These are phyloP conservation scores for Yamadazyma ubonensis DNA, from an alignment of 805 yeast genomes.

Conservation along the genomic window DNA sequence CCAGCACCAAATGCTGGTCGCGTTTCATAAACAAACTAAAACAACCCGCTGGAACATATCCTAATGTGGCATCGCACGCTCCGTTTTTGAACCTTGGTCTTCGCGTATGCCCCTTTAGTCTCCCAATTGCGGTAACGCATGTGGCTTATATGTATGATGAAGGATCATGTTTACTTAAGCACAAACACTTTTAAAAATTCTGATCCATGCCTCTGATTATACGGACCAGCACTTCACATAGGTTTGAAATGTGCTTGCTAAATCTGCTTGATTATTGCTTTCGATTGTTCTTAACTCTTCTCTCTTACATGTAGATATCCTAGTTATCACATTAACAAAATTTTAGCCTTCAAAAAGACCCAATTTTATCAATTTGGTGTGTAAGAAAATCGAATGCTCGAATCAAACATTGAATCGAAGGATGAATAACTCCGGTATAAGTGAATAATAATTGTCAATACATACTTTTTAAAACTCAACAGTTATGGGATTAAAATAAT, in stretches of 20 bases:
- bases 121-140: neutral
- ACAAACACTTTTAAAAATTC: neutral
- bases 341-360: too few species aligned
- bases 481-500: slow-evolving; percentile 3
- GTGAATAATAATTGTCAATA: slow-evolving; percentile 4
- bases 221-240: too few species aligned
- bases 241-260: too few species aligned
- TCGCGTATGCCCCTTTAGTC: neutral
- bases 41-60: neutral
- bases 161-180: neutral
- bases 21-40: neutral
- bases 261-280: too few species aligned
- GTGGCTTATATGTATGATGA: neutral
- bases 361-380: too few species aligned
- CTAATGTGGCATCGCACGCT: slow-evolving; percentile 4
- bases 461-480: slow-evolving; percentile 9
- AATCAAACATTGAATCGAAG: neutral
- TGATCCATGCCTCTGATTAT: too few species aligned
- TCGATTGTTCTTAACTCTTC: too few species aligned
- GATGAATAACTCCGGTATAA: neutral
- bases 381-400: too few species aligned
- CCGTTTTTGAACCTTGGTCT: slow-evolving; percentile 8
- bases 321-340: too few species aligned
- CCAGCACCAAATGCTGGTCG: slow-evolving; percentile 5
- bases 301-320: too few species aligned